These are phyloP conservation scores for Colletotrichum cordylinicola DNA, from an alignment of 2,329 filamentous ascomycete genomes.

Conservation along the genomic window DNA sequence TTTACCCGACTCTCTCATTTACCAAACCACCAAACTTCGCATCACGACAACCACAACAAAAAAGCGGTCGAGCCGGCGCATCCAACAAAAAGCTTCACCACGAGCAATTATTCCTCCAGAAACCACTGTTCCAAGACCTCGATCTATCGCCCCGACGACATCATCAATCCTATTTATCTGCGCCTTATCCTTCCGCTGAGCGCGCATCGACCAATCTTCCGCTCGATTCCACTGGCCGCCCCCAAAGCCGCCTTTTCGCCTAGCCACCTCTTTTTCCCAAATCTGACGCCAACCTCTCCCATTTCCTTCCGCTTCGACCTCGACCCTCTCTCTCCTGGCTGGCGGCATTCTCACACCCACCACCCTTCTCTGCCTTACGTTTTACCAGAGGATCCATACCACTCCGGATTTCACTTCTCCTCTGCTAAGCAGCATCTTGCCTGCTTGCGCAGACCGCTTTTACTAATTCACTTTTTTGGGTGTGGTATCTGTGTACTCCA, in stretches of 20 bases:
- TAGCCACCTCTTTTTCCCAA: conserved; percentile 19
- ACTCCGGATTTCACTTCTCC: not conserved
- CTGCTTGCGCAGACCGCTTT: conserved; percentile 17
- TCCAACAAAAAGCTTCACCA: not conserved
- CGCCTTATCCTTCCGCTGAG: not conserved
- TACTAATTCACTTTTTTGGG: conserved; percentile 7
- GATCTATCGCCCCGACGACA: not conserved
- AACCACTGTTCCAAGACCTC: not conserved
- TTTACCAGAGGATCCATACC: not conserved
- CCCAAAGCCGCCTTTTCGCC: conserved; percentile 16
- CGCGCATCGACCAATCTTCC: conserved; percentile 8
- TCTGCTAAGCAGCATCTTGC: conserved; percentile 11
- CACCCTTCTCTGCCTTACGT: not conserved
- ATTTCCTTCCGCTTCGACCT: conserved; percentile 5
- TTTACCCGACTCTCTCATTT: not conserved
- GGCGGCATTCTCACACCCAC: not conserved
- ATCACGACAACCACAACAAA: not conserved
- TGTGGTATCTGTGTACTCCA: conserved; percentile 6
- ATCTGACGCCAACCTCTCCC: conserved; percentile 15
- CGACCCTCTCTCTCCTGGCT: not conserved
- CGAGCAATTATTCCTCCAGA: not conserved
- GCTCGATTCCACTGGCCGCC: conserved; percentile 1
- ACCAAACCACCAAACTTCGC: not conserved
- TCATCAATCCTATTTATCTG: not conserved
- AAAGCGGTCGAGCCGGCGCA: not conserved